These are phyloP conservation scores for Drechslerella coelobrocha DNA, from an alignment of 2,329 filamentous ascomycete genomes.

Conservation along the genomic window DNA sequence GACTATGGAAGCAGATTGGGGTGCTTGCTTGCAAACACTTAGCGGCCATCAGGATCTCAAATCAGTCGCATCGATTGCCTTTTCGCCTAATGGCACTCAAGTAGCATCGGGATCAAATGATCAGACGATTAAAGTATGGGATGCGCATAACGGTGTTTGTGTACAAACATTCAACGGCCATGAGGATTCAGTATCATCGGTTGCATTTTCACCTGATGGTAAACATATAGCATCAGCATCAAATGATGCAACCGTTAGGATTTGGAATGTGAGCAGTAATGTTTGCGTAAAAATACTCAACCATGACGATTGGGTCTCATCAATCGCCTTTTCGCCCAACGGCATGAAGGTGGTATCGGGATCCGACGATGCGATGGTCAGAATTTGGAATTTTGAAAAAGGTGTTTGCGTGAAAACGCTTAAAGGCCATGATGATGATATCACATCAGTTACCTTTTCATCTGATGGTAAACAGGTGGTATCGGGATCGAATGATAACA, in stretches of 20 bases:
- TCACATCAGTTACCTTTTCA: slow-evolving; percentile 32
- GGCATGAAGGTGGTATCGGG: slow-evolving; percentile 21
- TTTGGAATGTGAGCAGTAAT: slow-evolving; percentile 11
- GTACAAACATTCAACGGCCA: background rate
- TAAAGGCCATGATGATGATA: background rate
- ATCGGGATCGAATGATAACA: too few species aligned
- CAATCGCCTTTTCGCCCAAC: too few species aligned
- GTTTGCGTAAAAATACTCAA: too few species aligned
- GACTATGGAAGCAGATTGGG: background rate
- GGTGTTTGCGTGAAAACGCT: background rate
- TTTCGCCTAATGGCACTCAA: slow-evolving; percentile 8
- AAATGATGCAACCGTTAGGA: background rate
- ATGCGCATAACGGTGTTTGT: background rate
- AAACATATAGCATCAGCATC: slow-evolving; percentile 66
- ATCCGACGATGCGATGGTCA: background rate
- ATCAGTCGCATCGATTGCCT: background rate
- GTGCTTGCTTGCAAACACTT: background rate
- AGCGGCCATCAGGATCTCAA: background rate
- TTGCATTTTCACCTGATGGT: slow-evolving; percentile 81
- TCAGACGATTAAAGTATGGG: slow-evolving; percentile 8
- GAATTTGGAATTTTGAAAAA: background rate
- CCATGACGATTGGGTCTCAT: too few species aligned
- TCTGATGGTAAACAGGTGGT: too few species aligned
- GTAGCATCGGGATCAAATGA: background rate
- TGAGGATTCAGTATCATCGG: background rate